phyloP scores from a whole-genome alignment of 2,329 filamentous ascomycete genomes.

The Neonectria punicea region DNA sequence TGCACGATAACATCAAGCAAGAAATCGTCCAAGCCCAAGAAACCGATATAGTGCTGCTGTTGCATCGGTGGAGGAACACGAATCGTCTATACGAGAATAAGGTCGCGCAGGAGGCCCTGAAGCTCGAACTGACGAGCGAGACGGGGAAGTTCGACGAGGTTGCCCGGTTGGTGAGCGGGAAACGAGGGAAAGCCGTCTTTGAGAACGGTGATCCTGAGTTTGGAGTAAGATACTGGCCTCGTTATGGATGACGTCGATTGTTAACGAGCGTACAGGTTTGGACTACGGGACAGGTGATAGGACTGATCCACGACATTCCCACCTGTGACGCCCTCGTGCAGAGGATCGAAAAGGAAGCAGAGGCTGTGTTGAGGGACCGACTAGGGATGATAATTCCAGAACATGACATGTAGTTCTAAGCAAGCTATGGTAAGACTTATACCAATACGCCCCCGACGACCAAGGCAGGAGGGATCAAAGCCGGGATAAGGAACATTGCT shows the following conservation, averaged over 20 bases:
- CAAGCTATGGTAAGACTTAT: too few relatives aligned
- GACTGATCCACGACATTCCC: slow-evolving; percentile 84
- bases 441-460: too few relatives aligned
- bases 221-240: slow-evolving; percentile 72
- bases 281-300: slow-evolving; percentile 97
- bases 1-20: slow-evolving; percentile 94
- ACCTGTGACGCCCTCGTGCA: slow-evolving; percentile 75
- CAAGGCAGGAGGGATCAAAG: too few relatives aligned
- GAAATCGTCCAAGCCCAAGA: slow-evolving; percentile 89
- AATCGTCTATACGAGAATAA: slow-evolving; percentile 90
- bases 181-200: slow-evolving; percentile 92
- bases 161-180: slow-evolving; percentile 86
- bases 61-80: slow-evolving; percentile 94
- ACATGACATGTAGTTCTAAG: slow-evolving; percentile 56
- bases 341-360: slow-evolving; percentile 82
- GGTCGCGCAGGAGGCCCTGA: slow-evolving; percentile 80
- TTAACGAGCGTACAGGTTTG: slow-evolving; percentile 72
- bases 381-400: slow-evolving; percentile 64
- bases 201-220: slow-evolving; percentile 89
- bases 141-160: slow-evolving; percentile 92
- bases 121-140: slow-evolving; percentile 83
- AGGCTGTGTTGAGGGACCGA: slow-evolving; percentile 71
- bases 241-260: not conserved
- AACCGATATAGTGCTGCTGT: slow-evolving; percentile 88
- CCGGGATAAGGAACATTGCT: too few relatives aligned